phyloP scores from a whole-genome alignment of 768 basidiomycete genomes.

The Mycena galopus region DNA sequence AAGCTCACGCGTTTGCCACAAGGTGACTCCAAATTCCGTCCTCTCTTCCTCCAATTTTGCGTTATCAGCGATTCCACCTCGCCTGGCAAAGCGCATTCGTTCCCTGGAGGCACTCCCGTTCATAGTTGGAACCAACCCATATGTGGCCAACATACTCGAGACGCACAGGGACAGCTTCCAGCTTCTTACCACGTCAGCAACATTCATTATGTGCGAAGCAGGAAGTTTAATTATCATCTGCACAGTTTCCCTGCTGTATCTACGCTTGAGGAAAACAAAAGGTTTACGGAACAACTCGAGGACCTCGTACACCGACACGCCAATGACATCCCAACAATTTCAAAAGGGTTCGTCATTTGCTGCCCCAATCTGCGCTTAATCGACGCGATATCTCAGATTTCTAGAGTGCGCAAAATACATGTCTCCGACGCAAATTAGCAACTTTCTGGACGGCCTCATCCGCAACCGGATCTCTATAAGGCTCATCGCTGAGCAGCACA shows the following conservation, averaged over 20 bases:
- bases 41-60: conserved; percentile 82
- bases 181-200: conserved; percentile 66
- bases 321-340: conserved; percentile 92
- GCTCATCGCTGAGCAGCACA: conserved; percentile 92
- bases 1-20: conserved; percentile 21
- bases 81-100: conserved; percentile 80
- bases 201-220: neutral
- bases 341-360: conserved; percentile 74
- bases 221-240: conserved; percentile 6
- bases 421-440: conserved; percentile 81
- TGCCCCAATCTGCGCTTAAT: conserved; percentile 15
- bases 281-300: conserved; percentile 77
- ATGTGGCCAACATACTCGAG: conserved; percentile 78
- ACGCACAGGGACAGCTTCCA: conserved; percentile 79
- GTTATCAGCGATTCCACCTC: conserved; percentile 80
- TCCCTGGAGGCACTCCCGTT: conserved; percentile 84
- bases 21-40: conserved; percentile 74
- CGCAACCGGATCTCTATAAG: conserved; percentile 90
- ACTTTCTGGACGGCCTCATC: conserved; percentile 87
- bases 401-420: conserved; percentile 90
- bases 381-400: conserved; percentile 62
- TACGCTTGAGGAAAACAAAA: conserved; percentile 76
- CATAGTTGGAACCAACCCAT: conserved; percentile 92
- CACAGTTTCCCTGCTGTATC: conserved; percentile 56
- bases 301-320: conserved; percentile 81